phyloP scores from a whole-genome alignment of 2,329 filamentous ascomycete species.

The Cercospora citrullina region DNA sequence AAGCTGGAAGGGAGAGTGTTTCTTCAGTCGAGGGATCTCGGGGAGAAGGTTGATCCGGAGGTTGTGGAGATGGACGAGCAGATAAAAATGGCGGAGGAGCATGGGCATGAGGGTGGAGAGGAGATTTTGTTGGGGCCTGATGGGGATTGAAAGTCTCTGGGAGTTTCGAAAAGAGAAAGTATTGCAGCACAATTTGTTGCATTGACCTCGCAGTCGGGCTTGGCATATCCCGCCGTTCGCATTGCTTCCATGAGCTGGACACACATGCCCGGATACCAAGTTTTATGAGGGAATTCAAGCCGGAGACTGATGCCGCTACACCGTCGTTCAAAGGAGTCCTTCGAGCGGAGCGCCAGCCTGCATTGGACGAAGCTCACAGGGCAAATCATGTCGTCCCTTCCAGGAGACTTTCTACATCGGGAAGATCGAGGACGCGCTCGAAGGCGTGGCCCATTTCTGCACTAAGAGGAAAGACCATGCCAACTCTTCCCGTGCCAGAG shows the following conservation, averaged over 20 bases:
- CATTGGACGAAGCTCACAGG: too few relatives aligned
- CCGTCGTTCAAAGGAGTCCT: too few relatives aligned
- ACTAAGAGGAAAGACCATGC: neutral
- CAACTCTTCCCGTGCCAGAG: neutral
- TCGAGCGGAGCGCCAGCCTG: too few relatives aligned
- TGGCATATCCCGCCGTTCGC: too few relatives aligned
- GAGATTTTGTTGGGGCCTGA: slow-evolving; percentile 12
- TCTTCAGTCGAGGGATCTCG: slow-evolving; percentile 76
- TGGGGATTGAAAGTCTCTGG: slow-evolving; percentile 5
- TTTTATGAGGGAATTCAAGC: too few relatives aligned
- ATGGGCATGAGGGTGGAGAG: slow-evolving; percentile 27
- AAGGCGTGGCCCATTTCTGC: neutral
- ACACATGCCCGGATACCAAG: neutral
- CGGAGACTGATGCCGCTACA: too few relatives aligned
- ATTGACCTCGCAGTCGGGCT: too few relatives aligned
- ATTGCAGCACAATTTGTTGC: neutral
- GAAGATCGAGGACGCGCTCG: neutral
- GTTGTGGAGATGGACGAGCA: slow-evolving; percentile 31
- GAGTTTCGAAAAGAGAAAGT: neutral
- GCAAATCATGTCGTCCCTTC: too few relatives aligned
- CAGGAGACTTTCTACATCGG: too few relatives aligned
- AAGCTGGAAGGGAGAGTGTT: slow-evolving; percentile 70
- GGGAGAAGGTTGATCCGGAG: slow-evolving; percentile 69
- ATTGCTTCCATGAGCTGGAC: too few relatives aligned
- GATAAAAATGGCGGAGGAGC: slow-evolving; percentile 23